A percentile compares a stretch with the other conserved stretches of the same genome.
phyloP scores from a whole-genome alignment of 75 land plant species.

The Selaginella moellendorffii region DNA sequence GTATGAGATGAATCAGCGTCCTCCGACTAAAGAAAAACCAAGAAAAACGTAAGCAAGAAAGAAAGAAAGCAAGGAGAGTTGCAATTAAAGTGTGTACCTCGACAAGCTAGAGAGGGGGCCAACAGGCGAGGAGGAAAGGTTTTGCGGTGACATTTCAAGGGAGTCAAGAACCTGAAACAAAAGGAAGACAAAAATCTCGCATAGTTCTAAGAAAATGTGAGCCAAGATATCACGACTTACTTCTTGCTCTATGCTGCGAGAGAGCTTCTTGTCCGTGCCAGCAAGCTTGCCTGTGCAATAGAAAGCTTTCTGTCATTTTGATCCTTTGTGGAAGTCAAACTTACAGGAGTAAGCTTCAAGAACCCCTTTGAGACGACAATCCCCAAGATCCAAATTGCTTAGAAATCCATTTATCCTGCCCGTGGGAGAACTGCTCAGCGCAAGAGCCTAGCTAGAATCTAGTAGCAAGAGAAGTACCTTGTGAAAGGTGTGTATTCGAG shows the following conservation, averaged over 20 bases:
- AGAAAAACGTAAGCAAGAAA: neutral
- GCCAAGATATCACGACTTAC: slow-evolving; percentile 17
- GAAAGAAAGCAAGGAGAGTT: too few species aligned
- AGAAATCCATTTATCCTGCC: slow-evolving; percentile 58
- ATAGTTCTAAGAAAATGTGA: neutral
- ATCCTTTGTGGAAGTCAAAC: too few species aligned
- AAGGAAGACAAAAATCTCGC: neutral
- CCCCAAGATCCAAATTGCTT: slow-evolving; percentile 52
- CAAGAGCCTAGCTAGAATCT: too few species aligned
- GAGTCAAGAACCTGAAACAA: slow-evolving; percentile 47
- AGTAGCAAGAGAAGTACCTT: too few species aligned
- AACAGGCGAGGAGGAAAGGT: slow-evolving; percentile 41
- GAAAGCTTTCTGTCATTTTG: too few species aligned
- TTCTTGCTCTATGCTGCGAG: slow-evolving; percentile 70
- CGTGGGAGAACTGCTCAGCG: too few species aligned
- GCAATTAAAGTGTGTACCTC: too few species aligned
- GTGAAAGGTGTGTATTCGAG: too few species aligned
- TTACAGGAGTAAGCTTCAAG: slow-evolving; percentile 83
- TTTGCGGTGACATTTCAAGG: slow-evolving; percentile 39
- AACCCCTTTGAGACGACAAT: slow-evolving; percentile 52
- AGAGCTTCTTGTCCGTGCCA: slow-evolving; percentile 46
- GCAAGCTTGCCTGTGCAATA: slow-evolving; percentile 76
- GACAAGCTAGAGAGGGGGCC: slow-evolving; percentile 47
- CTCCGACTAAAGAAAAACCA: slow-evolving; percentile 39
- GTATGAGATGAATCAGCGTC: slow-evolving; percentile 60